Conservation (phyloP, 345 rosid genomes). For the Heritiera fomes region DNA sequence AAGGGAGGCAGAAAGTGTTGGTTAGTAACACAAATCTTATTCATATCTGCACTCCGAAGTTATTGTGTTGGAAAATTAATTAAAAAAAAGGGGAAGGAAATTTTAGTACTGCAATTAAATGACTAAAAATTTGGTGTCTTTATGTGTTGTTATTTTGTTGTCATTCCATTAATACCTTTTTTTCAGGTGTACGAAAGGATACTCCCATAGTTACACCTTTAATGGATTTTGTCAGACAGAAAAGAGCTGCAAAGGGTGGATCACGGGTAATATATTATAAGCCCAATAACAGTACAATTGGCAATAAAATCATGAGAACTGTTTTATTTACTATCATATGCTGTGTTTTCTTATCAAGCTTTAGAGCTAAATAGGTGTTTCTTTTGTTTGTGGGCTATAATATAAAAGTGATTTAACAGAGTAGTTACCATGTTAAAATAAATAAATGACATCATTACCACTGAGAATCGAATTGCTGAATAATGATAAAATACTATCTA, state of each 20-base stretch:
- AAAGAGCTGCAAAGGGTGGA: slow-evolving; percentile 54
- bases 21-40: slow-evolving; percentile 35
- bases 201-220: slow-evolving; percentile 53
- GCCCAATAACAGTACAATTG: not conserved
- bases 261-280: slow-evolving; percentile 39
- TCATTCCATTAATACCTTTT: not conserved
- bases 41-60: not conserved
- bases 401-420: not conserved
- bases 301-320: not conserved
- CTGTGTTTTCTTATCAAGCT: not conserved
- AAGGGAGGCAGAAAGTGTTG: slow-evolving; percentile 67
- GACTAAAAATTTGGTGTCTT: not conserved
- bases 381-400: not conserved
- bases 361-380: not conserved
- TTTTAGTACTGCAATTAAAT: not conserved
- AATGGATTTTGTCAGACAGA: slow-evolving; percentile 70
- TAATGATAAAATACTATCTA: not conserved
- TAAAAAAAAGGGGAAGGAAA: not conserved
- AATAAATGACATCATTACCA: not conserved
- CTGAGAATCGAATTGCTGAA: not conserved
- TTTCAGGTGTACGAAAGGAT: slow-evolving; percentile 47
- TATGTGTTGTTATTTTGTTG: slow-evolving; percentile 13
- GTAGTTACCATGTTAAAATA: not conserved
- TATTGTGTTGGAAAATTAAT: not conserved
- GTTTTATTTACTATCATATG: not conserved